These are phyloP conservation scores for Zalaria obscura DNA, from an alignment of 2,329 filamentous ascomycete species.

Conservation along the genomic window DNA sequence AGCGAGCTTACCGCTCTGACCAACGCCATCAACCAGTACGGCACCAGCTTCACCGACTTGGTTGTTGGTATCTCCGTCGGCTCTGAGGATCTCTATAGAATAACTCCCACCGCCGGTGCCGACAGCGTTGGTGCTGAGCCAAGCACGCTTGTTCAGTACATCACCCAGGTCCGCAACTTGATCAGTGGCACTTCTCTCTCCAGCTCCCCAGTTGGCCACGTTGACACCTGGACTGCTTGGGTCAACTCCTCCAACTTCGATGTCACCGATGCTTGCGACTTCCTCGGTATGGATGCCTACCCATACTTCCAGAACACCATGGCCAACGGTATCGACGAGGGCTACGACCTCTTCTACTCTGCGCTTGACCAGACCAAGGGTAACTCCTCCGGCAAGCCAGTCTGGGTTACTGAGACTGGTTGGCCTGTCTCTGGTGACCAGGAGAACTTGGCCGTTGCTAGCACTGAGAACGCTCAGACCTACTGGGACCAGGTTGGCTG, in stretches of 20 bases:
- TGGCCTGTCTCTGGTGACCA: conserved; percentile 62
- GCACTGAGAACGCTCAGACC: conserved; percentile 52
- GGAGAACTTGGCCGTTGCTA: conserved; percentile 49
- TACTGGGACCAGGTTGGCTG: conserved; percentile 75
- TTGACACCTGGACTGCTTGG: conserved; percentile 71
- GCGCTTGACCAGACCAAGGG: conserved; percentile 46
- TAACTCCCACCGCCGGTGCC: conserved; percentile 34
- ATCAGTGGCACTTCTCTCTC: conserved; percentile 47
- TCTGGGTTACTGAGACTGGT: conserved; percentile 84
- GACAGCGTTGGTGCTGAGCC: conserved; percentile 51
- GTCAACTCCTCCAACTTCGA: conserved; percentile 57
- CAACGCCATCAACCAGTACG: conserved; percentile 55
- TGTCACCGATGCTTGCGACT: conserved; percentile 59
- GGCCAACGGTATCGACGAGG: conserved; percentile 50
- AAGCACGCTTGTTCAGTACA: conserved; percentile 50
- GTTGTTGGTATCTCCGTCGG: conserved; percentile 77
- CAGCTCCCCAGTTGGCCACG: conserved; percentile 55
- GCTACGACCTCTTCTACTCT: conserved; percentile 51
- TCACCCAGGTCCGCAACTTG: conserved; percentile 49
- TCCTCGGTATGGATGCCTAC: conserved; percentile 62
- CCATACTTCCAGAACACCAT: conserved; percentile 66
- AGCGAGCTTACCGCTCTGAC: conserved; percentile 64
- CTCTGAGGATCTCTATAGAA: conserved; percentile 53
- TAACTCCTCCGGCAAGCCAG: conserved; percentile 50
- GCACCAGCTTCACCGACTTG: conserved; percentile 46